Evolutionary conservation across 75 land plant genomes (phyloP).

Genomic region (Chamaecyparis obtusa): DNA sequence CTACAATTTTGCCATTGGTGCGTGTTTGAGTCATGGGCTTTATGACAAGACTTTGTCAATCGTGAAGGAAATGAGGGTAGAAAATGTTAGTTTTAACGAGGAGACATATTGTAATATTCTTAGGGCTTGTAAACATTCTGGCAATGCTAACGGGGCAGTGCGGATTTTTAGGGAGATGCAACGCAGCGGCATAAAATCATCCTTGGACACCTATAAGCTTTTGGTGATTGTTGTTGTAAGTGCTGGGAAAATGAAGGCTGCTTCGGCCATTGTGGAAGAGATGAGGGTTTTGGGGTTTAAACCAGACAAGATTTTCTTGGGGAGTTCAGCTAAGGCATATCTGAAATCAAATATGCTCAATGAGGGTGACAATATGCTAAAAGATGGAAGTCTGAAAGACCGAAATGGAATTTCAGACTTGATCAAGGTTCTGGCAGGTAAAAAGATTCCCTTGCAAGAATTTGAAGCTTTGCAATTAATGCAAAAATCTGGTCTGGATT

Average conservation of each 20-base stretch:
- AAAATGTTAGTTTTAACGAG: neutral
- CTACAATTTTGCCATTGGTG: neutral
- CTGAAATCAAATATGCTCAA: conserved; percentile 4
- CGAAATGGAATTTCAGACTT: conserved; percentile 33
- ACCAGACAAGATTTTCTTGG: neutral
- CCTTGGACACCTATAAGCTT: conserved; percentile 40
- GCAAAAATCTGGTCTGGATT: conserved; percentile 30
- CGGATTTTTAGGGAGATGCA: conserved; percentile 44
- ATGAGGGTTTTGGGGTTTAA: conserved; percentile 26
- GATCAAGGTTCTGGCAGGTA: conserved; percentile 49
- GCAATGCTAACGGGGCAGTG: conserved; percentile 45
- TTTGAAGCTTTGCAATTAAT: conserved; percentile 35
- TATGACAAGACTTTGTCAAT: neutral
- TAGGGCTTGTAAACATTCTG: conserved; percentile 12
- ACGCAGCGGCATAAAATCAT: conserved; percentile 28
- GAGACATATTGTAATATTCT: conserved; percentile 7
- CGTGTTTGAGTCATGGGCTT: neutral
- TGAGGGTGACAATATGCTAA: neutral
- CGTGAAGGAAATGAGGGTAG: neutral
- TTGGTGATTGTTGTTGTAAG: conserved; percentile 41
- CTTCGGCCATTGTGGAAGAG: conserved; percentile 35
- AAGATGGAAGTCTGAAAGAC: conserved; percentile 20
- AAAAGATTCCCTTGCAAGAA: conserved; percentile 43
- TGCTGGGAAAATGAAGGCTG: conserved; percentile 21
- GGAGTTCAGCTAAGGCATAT: neutral